phyloP scores from a whole-genome alignment of 1,284 basidiomycete species.

The Veloboletus limbatus region DNA sequence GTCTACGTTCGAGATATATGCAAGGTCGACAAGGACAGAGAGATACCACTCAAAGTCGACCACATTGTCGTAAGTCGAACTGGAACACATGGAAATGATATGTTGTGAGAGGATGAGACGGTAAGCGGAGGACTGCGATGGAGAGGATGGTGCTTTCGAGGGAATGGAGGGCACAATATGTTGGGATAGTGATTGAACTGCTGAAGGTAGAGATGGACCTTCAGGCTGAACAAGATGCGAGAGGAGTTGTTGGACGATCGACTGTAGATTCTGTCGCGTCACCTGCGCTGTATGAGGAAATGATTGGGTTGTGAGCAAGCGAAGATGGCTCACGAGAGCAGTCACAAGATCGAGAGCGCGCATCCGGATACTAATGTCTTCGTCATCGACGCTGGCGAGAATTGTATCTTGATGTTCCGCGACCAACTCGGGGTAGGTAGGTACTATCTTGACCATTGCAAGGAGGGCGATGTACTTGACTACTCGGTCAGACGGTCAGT shows the following conservation, averaged over 20 bases:
- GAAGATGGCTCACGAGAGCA: slow-evolving; percentile 69
- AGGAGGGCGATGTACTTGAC: slow-evolving; percentile 97
- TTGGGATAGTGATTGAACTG: slow-evolving; percentile 60
- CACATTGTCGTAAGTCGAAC: slow-evolving; percentile 83
- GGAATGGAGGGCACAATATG: slow-evolving; percentile 43
- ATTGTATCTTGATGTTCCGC: slow-evolving; percentile 93
- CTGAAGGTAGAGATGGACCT: slow-evolving; percentile 49
- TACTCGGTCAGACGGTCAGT: slow-evolving; percentile 37
- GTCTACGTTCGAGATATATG: slow-evolving; percentile 78
- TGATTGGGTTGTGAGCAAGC: background rate
- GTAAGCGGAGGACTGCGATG: slow-evolving; percentile 74
- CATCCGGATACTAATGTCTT: slow-evolving; percentile 94
- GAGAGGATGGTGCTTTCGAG: slow-evolving; percentile 42
- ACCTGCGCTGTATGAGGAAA: slow-evolving; percentile 49
- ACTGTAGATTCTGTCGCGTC: slow-evolving; percentile 79
- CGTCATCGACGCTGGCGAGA: slow-evolving; percentile 85
- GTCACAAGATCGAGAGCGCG: slow-evolving; percentile 91
- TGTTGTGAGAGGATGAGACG: slow-evolving; percentile 77
- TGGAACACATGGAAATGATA: slow-evolving; percentile 81
- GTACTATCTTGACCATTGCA: slow-evolving; percentile 94
- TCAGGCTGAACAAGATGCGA: slow-evolving; percentile 78
- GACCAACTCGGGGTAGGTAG: slow-evolving; percentile 87
- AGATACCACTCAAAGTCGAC: slow-evolving; percentile 97
- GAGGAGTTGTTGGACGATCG: slow-evolving; percentile 85
- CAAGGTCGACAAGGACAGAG: slow-evolving; percentile 87